Base-by-base conservation (phyloP, 495 filamentous ascomycete species). In the Aspergillus asperescens region DNA sequence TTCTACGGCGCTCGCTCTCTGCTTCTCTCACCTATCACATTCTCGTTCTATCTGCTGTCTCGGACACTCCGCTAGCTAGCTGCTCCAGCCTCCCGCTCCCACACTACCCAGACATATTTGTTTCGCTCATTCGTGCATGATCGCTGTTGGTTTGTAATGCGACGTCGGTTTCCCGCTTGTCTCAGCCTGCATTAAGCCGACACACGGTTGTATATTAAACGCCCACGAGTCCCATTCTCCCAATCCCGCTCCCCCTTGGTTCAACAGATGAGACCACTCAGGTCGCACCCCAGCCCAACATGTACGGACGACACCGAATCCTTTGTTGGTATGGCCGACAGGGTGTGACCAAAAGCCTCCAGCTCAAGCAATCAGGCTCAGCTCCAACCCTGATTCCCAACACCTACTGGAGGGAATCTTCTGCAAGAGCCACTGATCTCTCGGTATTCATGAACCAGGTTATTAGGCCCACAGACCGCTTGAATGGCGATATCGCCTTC, bases 141-240 rank as follows among this genome's bases (percentile, higher is more conserved):
- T 40, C 24, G n/a, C 23, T 34, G 15, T 47, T 54, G 42, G 42
- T 54, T 54, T 24, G 51, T 40, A 24, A 31, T 29, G 51, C 34
- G 46, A 32, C 23, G 12, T 54, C n/a, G 24, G 19, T 18, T 16
- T 34, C 32, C 23, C 23, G 16, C 42, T 24, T 32, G 23, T 46
- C 41, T 47, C 43, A 37, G 15, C 10, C 42, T 31, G 25, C 12
- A 10, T 35, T 37, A 19, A 27, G 34, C 34, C 34, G 34, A 49
- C 46, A 49, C 46, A 44, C 28, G 28, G 29, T 15, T 43, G 29
- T 44, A 24, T 20, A 38, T 19, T 52, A 44, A 35, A 52, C 50
- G 40, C 39, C 38, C n/a, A 16, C 31, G 40, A 52, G 40, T 40
- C 39, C 27, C 50, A 34, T 37, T 25, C 40, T 34, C 23, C 25